Base-by-base conservation (phyloP, 2,329 filamentous ascomycete species). In the Phialophora chinensis region DNA sequence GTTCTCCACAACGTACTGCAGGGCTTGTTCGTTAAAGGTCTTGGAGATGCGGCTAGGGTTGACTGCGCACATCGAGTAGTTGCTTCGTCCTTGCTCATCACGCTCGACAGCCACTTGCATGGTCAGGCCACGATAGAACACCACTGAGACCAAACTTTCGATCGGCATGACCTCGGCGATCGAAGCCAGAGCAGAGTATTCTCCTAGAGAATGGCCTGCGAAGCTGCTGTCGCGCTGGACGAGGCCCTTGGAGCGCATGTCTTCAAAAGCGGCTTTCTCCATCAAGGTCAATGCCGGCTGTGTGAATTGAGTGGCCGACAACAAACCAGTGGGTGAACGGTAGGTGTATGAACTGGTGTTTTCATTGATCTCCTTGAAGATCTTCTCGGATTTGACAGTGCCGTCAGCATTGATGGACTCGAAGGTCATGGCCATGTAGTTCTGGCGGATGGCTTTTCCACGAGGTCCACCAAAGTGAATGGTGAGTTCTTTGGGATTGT, bases 401-500 rank as follows among this genome's bases (percentile, higher is more conserved):
- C 95, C 95, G 78, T 99, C 95, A 1, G 91, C 83, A 66, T 90
- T 91, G 61, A 99, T 93, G n/a, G 94, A 96, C 84, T 99, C 95
- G 80, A 98, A 99, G 56, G 94, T 98, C 95, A 99, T 99, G 67
- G 94, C 90, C 91, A 98, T 98, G 85, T 99, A 99, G 82, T 99
- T 99, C 77, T 97, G 91, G 70, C 95, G 92, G 74, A 99, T 99
- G 60, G 92, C 93, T 83, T 98, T 99, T 77, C 95, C 95, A 66
- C 92, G 91, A 69, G 95, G 93, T 57, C 95, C 95, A 82, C 96
- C 95, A 76, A 99, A 99, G 84, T 99, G 91, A 71, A 99, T 92
- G 4, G 96, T 99, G 63, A 99, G 89, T 82, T 98, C 95, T 85
- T 97, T 97, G 71, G 95, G 95, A 82, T 99, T 99, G 85, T 98